Evolutionary conservation across 345 rosid genomes (phyloP).

Genomic region (Linum trigynum): DNA sequence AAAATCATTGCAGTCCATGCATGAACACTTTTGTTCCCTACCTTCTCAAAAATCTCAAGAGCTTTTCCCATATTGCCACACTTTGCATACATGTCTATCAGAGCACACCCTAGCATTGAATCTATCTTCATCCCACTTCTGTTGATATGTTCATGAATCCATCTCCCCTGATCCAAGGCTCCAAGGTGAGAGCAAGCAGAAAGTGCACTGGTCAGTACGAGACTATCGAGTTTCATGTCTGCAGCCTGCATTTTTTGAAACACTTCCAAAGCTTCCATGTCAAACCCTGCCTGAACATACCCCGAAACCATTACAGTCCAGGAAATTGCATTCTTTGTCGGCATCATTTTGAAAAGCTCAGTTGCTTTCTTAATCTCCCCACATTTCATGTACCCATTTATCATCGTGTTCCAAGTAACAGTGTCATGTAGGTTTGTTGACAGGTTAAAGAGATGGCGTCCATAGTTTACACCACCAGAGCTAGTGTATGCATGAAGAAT

Average conservation of each 20-base stretch:
- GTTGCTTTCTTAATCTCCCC: slow-evolving; percentile 35
- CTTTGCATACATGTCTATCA: slow-evolving; percentile 46
- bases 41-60: slow-evolving; percentile 29
- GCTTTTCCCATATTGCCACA: slow-evolving; percentile 52
- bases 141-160: slow-evolving; percentile 50
- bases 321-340: slow-evolving; percentile 36
- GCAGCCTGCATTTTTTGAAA: slow-evolving; percentile 55
- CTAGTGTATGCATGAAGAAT: slow-evolving; percentile 46
- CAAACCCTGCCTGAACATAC: slow-evolving; percentile 39
- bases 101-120: slow-evolving; percentile 40
- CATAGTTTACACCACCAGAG: slow-evolving; percentile 26
- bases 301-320: slow-evolving; percentile 71
- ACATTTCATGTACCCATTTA: slow-evolving; percentile 42
- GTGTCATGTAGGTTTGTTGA: slow-evolving; percentile 28
- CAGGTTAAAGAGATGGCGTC: slow-evolving; percentile 36
- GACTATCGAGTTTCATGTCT: slow-evolving; percentile 46
- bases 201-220: slow-evolving; percentile 37
- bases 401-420: slow-evolving; percentile 59
- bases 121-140: slow-evolving; percentile 25
- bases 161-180: slow-evolving; percentile 69
- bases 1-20: slow-evolving; percentile 63
- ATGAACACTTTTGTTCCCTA: slow-evolving; percentile 32
- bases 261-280: slow-evolving; percentile 51
- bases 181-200: slow-evolving; percentile 74
- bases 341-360: slow-evolving; percentile 36